A percentile compares a stretch with the other conserved stretches of the same genome.
Evolutionary conservation across 108 stramenopile species (phyloP).

Genomic region (Nitzschia putrida): DNA sequence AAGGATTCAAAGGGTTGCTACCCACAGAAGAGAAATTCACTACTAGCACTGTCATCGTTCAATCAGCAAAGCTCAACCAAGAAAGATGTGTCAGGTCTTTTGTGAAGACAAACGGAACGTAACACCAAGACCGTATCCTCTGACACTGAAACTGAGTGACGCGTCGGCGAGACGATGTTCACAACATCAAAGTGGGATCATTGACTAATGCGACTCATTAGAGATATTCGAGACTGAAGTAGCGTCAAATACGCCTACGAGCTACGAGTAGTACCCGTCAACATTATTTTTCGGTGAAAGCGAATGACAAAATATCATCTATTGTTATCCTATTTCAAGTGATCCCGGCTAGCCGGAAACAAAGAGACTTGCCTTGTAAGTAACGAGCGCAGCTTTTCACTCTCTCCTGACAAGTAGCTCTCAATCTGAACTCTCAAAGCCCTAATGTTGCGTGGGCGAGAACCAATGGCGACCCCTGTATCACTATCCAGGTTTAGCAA

Average conservation of each 20-base stretch:
- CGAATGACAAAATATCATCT: no score
- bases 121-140: no score
- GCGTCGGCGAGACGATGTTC: neutral
- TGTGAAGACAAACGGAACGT: no score
- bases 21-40: constrained; percentile 34
- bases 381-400: constrained; percentile 15
- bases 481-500: constrained; percentile 64
- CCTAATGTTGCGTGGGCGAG: constrained; percentile 35
- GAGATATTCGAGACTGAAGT: no score
- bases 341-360: constrained; percentile 31
- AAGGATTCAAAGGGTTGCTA: constrained; percentile 35
- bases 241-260: no score
- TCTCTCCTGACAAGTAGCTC: constrained; percentile 10
- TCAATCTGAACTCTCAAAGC: constrained; percentile 38
- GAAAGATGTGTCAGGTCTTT: neutral
- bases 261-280: no score
- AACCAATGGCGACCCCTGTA: constrained; percentile 37
- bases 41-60: constrained; percentile 19
- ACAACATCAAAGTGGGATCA: neutral
- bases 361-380: constrained; percentile 30
- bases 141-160: no score
- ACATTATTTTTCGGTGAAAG: no score
- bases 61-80: neutral
- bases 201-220: no score
- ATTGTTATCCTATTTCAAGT: neutral